A percentile compares a stretch with the other conserved stretches of the same genome.
phyloP scores from a whole-genome alignment of 1,284 basidiomycete species.

The Quambalaria eucalypti region DNA sequence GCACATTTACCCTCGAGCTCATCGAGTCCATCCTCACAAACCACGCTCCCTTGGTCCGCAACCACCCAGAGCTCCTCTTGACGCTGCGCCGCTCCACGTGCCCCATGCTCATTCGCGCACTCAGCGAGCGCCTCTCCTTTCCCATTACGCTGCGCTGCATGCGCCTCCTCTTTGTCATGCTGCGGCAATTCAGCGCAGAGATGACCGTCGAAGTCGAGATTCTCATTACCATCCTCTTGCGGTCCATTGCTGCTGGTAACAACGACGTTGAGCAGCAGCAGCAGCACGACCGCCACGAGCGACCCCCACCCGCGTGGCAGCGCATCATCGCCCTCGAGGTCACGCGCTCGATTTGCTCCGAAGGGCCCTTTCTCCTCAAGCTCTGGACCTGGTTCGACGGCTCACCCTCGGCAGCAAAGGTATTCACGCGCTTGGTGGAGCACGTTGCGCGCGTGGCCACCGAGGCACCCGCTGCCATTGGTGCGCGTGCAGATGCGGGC shows the following conservation, averaged over 20 bases:
- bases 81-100: conserved; percentile 80
- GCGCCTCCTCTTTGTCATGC: conserved; percentile 80
- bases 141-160: conserved; percentile 81
- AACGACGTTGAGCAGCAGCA: background rate
- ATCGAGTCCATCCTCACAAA: conserved; percentile 95
- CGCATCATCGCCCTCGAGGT: conserved; percentile 41
- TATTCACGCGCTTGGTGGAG: conserved; percentile 33
- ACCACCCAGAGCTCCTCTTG: conserved; percentile 68
- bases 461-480: conserved; percentile 10
- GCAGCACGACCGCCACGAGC: background rate
- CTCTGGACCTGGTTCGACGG: conserved; percentile 40
- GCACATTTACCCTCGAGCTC: conserved; percentile 88
- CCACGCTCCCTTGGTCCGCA: conserved; percentile 69
- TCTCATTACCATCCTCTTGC: conserved; percentile 39
- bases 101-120: conserved; percentile 71
- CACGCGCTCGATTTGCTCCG: conserved; percentile 31
- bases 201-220: conserved; percentile 44
- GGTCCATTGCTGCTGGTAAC: conserved; percentile 16
- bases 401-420: conserved; percentile 9
- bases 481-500: background rate
- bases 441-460: conserved; percentile 15
- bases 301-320: conserved; percentile 31
- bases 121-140: conserved; percentile 66
- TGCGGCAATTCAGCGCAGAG: conserved; percentile 80
- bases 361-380: conserved; percentile 31